These are phyloP conservation scores for Epichloe bromicola DNA, from an alignment of 2,329 filamentous ascomycete genomes.

Conservation along the genomic window DNA sequence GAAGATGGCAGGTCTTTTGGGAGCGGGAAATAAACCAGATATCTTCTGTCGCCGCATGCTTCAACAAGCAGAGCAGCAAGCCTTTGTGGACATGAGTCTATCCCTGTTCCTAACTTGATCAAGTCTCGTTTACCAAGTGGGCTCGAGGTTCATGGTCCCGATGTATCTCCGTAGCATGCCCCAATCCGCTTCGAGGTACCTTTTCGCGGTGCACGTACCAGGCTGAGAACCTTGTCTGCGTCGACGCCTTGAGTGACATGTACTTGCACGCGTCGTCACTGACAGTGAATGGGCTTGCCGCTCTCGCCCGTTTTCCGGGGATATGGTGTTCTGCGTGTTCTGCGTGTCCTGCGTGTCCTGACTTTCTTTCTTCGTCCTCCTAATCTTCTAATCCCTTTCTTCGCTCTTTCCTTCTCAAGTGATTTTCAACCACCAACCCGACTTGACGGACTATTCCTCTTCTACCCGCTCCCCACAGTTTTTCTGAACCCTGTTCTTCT, in stretches of 20 bases:
- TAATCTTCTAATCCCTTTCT: background rate
- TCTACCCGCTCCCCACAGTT: slow-evolving; percentile 8
- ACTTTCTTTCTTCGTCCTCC: background rate
- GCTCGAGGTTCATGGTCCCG: slow-evolving; percentile 1
- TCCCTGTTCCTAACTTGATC: background rate
- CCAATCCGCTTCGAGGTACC: slow-evolving; percentile 6
- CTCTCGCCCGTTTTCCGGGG: slow-evolving; percentile 2
- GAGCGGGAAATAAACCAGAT: background rate
- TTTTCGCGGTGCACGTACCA: slow-evolving; percentile 1
- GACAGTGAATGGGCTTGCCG: background rate
- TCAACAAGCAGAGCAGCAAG: background rate
- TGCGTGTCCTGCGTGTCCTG: background rate
- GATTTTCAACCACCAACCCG: background rate
- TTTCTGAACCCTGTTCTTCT: slow-evolving; percentile 8
- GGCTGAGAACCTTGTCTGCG: slow-evolving; percentile 6
- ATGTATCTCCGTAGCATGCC: slow-evolving; percentile 2
- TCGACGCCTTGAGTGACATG: background rate
- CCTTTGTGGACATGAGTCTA: background rate
- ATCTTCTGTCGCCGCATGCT: background rate
- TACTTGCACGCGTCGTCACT: slow-evolving; percentile 2
- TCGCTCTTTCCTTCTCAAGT: background rate
- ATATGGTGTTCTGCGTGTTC: background rate
- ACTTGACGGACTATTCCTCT: slow-evolving; percentile 2
- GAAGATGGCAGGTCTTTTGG: background rate
- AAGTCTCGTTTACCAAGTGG: background rate